Base-by-base conservation (phyloP, 83 land plant species). In the Picea abies region DNA sequence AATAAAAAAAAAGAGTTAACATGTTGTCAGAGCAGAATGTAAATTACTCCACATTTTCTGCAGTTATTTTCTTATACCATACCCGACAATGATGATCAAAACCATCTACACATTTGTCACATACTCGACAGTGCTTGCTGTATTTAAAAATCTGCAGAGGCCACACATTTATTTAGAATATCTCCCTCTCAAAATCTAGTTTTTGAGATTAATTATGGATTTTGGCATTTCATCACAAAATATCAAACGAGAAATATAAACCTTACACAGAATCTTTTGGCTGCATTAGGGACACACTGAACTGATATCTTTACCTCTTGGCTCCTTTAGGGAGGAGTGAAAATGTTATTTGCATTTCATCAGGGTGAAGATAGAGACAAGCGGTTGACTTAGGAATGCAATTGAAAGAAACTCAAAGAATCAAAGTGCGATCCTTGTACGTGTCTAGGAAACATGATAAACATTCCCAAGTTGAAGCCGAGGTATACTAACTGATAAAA, bases 31-130 rank as follows among this genome's bases (percentile, higher is more conserved):
- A 56, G 41, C 12, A 39, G 49, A 75, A 75, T 75, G 26, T 9
- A 47, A 75, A 75, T 44, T 7, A 72, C 41, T 20, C 52, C 52
- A 75, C 22, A 22, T 44, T 20, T 20, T 47, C 12, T 47, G 60
- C 1, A 75, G 23, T 47, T 75, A 44, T 49, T 75, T 47, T 47
- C 49, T 20, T 60, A 15, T 60, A 39, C 0, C 5, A n/a, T 92
- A 96, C 98, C 92, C 98, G 88, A 90, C 98, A 96, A 86, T 96
- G 98, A 83, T 96, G 98, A 91, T 96, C 98, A 78, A 94, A 96
- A 29, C 90, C 69, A 71, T 94, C 95, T 52, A 96, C 94, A 87
- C 98, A 96, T 89, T 96, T 96, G 84, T 96, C 98, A 87, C 98
- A 96, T 11, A 92, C 96, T 82, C 98, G 91, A 70, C 98, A 96